Evolutionary conservation across 129 eudicot species (phyloP), one percentile per base, ranked within the genome.

Genomic region (Artemisia argyi): DNA sequence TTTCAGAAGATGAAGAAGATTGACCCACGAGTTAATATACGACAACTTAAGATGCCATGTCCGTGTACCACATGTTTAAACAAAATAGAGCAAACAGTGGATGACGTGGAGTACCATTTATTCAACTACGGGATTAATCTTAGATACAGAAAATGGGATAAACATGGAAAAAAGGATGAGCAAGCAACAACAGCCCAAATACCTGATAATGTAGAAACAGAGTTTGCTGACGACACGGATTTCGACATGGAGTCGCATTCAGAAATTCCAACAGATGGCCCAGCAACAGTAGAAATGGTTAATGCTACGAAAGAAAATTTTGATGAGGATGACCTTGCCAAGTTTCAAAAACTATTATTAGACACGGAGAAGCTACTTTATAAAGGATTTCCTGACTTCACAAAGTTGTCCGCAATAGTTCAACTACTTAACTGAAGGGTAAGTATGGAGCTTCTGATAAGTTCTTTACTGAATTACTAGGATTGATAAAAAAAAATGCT

Each of bases 391-490:
- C 28, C 68, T 16, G 17, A 63, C 68, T 63, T 63, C 48, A 35
- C 68, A 39, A 63, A 63, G 68, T 63, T 35, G 50, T 35, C 49
- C 32, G 68, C 26, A 63, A 35, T 63, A 8, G 68, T 63, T 63
- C 24, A 32, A 63, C 47, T 63, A 3, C 17, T 63, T 51, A 63
- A 63, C 68, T 49, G 54, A 49, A 49, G 54, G 15, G 54, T 14
- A 58, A 20, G 30, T 22, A 58, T 20, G 63, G 63, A 58, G 3
- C 4, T 10, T 18, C 35, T 16, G 39, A 58, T 58, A 58, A 58
- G 63, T 58, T 8, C 63, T 58, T 58, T 58, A 20, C 30, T 20
- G 63, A 58, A 58, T 22, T 58, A 16, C 26, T 20, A 3, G 30
- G 22, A 3, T 58, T 58, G 63, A 6, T 58, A 22, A 58, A 57